Base-by-base conservation (phyloP, 2,329 filamentous ascomycete species). In the Setomelanomma holmii region DNA sequence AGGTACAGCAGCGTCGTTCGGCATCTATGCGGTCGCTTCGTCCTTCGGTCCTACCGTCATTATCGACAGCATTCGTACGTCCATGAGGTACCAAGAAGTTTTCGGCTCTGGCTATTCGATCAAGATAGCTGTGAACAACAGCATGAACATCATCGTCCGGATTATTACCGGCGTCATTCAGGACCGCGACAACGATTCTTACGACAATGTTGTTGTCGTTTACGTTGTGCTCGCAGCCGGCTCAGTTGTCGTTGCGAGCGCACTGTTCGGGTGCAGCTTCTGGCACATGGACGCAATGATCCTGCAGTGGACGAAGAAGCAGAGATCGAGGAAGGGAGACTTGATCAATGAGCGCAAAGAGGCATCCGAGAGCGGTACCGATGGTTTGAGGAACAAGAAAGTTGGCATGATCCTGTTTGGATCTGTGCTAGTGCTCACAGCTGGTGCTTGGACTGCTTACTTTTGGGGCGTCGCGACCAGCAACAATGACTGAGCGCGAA, bases 121-220 rank as follows among this genome's bases (percentile, higher is more conserved):
- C 49, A 87, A 87, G 52, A 80, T 87, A 30, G 82, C 82, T 19
- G 82, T 86, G 63, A 86, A 87, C 63, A 87, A 87, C 66, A 81
- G 79, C 23, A 86, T 86, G 82, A 85, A 78, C 52, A 85, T 87
- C 52, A 82, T 87, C 45, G 75, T 87, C 1, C 76, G 83, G 0
- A 80, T 87, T 38, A 73, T 86, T 17, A 80, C 82, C 0, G 84
- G 84, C 1, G 81, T 80, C 0, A 79, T 87, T 0, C 85, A 87
- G 56, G 85, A 87, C 49, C 74, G 74, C 3, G 83, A 86, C 45
- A 63, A 83, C 45, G 77, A 86, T 55, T 82, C 78, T 1, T 87
- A 87, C 56, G 72, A 80, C 41, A 77, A 78, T 1, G 84, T 85
- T 0, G 78, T 83, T 0, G 76, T 83, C 1, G 75, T 86, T 0